Conservation (phyloP, 371 early-diverging fungal species). For the Apophysomyces sp. region DNA sequence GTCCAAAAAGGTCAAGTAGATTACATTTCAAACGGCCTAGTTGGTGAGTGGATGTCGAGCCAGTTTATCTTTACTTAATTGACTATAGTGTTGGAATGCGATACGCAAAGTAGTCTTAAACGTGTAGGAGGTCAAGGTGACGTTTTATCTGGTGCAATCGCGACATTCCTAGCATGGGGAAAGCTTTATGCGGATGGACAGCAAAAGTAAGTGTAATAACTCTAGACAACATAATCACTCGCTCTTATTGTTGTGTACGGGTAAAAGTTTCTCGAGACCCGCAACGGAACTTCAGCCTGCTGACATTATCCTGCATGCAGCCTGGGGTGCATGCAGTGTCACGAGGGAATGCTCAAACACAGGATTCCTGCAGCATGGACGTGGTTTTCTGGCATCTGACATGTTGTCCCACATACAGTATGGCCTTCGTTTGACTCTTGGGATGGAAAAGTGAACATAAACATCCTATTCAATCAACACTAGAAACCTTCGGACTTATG, state of each 20-base stretch:
- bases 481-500: too few relatives aligned
- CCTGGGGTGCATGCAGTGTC: constrained; percentile 72
- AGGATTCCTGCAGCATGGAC: constrained; percentile 70
- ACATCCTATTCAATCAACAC: background rate
- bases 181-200: constrained; percentile 57
- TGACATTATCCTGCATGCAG: constrained; percentile 66
- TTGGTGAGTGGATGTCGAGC: constrained; percentile 38
- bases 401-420: constrained; percentile 44
- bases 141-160: constrained; percentile 87
- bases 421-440: background rate
- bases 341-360: constrained; percentile 62
- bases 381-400: constrained; percentile 74
- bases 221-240: background rate
- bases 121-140: constrained; percentile 99
- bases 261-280: constrained; percentile 24
- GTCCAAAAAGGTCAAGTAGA: constrained; percentile 88
- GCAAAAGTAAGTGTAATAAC: constrained; percentile 51
- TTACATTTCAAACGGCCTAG: constrained; percentile 74
- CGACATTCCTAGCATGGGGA: constrained; percentile 90
- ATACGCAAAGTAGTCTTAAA: constrained; percentile 72
- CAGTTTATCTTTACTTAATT: background rate
- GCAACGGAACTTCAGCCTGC: constrained; percentile 34
- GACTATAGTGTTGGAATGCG: constrained; percentile 55
- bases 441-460: background rate
- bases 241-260: background rate